phyloP scores from a whole-genome alignment of 345 rosid species.

The Lepidium aucheri region DNA sequence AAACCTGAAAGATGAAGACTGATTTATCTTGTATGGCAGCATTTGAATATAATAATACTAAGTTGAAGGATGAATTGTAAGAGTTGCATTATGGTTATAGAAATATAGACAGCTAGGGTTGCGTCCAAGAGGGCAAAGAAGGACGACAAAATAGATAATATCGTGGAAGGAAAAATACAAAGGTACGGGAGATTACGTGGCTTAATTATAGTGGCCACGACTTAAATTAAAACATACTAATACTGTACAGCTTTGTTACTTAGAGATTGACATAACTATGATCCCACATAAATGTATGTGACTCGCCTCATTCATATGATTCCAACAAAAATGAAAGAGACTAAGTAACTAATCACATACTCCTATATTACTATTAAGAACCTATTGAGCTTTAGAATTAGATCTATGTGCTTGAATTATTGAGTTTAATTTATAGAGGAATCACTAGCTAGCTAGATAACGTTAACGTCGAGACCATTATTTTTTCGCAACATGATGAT shows the following conservation, averaged over 20 bases:
- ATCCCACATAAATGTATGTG: constrained; percentile 3
- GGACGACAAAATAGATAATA: not conserved
- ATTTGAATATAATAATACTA: no score
- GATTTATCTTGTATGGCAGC: no score
- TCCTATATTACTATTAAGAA: not conserved
- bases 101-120: constrained; percentile 15
- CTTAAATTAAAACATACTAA: constrained; percentile 9
- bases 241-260: constrained; percentile 11
- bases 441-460: not conserved
- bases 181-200: constrained; percentile 17
- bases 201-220: constrained; percentile 24
- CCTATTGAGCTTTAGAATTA: not conserved
- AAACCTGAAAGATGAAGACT: no score
- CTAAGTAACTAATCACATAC: not conserved
- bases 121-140: constrained; percentile 9
- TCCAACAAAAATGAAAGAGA: constrained; percentile 26
- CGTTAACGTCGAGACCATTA: not conserved
- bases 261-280: constrained; percentile 13
- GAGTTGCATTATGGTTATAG: not conserved
- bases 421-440: not conserved
- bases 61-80: no score
- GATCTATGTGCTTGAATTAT: not conserved
- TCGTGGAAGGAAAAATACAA: not conserved
- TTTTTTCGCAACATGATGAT: not conserved
- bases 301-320: constrained; percentile 20